Conservation (phyloP, 2,329 filamentous ascomycete species). For the Colletotrichum aenigma region DNA sequence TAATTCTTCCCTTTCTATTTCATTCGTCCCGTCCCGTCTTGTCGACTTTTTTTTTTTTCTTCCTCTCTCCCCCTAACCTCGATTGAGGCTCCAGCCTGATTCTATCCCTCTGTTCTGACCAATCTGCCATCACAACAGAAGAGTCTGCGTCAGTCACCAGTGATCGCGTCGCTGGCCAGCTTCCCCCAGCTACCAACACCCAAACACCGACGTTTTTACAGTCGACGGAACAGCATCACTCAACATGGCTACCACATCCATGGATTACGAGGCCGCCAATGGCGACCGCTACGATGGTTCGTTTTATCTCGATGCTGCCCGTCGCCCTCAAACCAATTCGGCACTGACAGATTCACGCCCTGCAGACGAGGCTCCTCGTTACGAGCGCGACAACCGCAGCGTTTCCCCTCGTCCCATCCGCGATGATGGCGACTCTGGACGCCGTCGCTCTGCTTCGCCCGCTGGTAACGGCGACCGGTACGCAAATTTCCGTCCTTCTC, state of each 20-base stretch:
- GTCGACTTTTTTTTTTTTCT: background rate
- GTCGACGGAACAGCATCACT: slow-evolving; percentile 1
- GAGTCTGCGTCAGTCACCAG: slow-evolving; percentile 18
- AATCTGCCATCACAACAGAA: slow-evolving; percentile 12
- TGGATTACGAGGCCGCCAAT: slow-evolving; percentile 74
- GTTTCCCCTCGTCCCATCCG: slow-evolving; percentile 66
- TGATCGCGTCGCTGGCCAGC: slow-evolving; percentile 11
- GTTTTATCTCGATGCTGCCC: slow-evolving; percentile 24
- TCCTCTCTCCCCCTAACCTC: background rate
- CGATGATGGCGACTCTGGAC: slow-evolving; percentile 63
- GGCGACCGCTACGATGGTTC: slow-evolving; percentile 71
- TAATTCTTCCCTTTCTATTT: slow-evolving; percentile 24
- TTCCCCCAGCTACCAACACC: background rate
- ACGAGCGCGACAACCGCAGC: slow-evolving; percentile 70
- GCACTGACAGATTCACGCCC: background rate
- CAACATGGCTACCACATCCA: slow-evolving; percentile 66
- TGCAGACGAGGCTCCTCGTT: slow-evolving; percentile 67
- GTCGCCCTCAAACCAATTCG: background rate
- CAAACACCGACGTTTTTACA: background rate
- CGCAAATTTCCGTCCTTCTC: slow-evolving; percentile 7
- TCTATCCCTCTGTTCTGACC: slow-evolving; percentile 6
- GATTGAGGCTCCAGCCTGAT: background rate
- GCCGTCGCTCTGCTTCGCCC: slow-evolving; percentile 68
- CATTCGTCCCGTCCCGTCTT: slow-evolving; percentile 14
- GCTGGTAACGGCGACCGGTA: slow-evolving; percentile 59